A percentile compares a stretch with the other conserved stretches of the same genome.
Evolutionary conservation across 495 filamentous ascomycete genomes (phyloP).

Genomic region (Halenospora varia): DNA sequence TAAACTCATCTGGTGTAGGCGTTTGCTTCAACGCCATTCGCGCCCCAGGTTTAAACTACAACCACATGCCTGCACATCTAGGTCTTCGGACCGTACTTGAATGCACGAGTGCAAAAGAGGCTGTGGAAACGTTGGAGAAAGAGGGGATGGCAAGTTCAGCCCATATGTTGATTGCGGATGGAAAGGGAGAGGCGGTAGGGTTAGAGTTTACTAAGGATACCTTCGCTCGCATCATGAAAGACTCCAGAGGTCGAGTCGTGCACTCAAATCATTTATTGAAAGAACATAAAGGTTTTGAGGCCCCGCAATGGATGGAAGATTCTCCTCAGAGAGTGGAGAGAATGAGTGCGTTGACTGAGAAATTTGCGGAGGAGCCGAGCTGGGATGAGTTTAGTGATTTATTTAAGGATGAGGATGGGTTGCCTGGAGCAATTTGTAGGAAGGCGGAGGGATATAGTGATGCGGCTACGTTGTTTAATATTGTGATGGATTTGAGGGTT

Average conservation of each 20-base stretch:
- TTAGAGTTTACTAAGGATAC: slow-evolving; percentile 56
- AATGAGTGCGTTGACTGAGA: background rate
- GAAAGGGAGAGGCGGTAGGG: slow-evolving; percentile 38
- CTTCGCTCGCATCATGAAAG: slow-evolving; percentile 43
- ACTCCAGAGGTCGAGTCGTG: slow-evolving; percentile 40
- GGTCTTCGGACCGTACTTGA: slow-evolving; percentile 58
- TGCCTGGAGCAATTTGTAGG: slow-evolving; percentile 6
- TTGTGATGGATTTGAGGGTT: slow-evolving; percentile 39
- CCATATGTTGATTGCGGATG: slow-evolving; percentile 60
- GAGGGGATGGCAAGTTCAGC: slow-evolving; percentile 56
- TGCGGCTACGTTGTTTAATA: slow-evolving; percentile 41
- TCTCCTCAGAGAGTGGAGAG: slow-evolving; percentile 2
- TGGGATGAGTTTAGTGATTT: background rate
- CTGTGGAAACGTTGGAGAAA: slow-evolving; percentile 44
- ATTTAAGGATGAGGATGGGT: slow-evolving; percentile 5
- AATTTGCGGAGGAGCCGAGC: background rate
- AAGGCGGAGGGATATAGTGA: background rate
- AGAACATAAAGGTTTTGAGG: slow-evolving; percentile 4
- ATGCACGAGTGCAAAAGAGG: slow-evolving; percentile 43
- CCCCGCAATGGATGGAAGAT: slow-evolving; percentile 30
- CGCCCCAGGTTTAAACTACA: slow-evolving; percentile 50
- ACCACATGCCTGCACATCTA: slow-evolving; percentile 55
- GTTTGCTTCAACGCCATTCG: slow-evolving; percentile 61
- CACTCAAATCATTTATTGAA: slow-evolving; percentile 61
- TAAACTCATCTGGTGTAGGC: slow-evolving; percentile 53